phyloP scores from a whole-genome alignment of 2,329 filamentous ascomycete genomes.

The Penicillium sp. region DNA sequence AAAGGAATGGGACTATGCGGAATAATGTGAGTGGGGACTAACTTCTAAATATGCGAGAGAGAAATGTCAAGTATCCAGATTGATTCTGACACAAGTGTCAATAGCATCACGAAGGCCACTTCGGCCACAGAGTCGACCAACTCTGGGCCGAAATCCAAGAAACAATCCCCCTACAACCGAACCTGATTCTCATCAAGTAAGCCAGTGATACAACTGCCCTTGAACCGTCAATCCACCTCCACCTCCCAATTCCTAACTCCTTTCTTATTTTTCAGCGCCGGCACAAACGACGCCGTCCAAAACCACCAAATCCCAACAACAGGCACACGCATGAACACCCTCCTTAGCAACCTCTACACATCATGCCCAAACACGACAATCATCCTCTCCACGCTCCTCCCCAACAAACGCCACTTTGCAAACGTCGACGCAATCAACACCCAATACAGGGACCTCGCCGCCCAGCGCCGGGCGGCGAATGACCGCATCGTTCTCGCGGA shows the following conservation, averaged over 20 bases:
- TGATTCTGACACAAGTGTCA: background rate
- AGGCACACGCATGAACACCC: slow-evolving; percentile 25
- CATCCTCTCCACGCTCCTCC: slow-evolving; percentile 37
- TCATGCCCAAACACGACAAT: slow-evolving; percentile 30
- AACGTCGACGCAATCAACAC: slow-evolving; percentile 19
- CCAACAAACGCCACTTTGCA: slow-evolving; percentile 14
- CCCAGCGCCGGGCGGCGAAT: slow-evolving; percentile 18
- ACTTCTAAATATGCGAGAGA: too few relatives aligned
- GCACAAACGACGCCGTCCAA: slow-evolving; percentile 38
- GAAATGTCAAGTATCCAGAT: background rate
- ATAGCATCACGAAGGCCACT: slow-evolving; percentile 30
- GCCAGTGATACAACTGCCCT: background rate
- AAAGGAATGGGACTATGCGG: slow-evolving; percentile 26
- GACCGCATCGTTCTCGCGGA: slow-evolving; percentile 30
- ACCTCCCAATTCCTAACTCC: too few relatives aligned
- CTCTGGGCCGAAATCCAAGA: slow-evolving; percentile 10
- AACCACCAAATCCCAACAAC: slow-evolving; percentile 21
- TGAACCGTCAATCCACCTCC: too few relatives aligned
- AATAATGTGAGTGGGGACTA: slow-evolving; percentile 22
- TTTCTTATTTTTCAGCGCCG: slow-evolving; percentile 23
- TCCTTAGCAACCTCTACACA: slow-evolving; percentile 29
- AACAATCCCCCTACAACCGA: slow-evolving; percentile 22
- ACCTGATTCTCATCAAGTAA: slow-evolving; percentile 32
- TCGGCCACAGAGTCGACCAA: slow-evolving; percentile 26
- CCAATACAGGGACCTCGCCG: slow-evolving; percentile 29